phyloP scores from a whole-genome alignment of 176 grass and related monocot species.

The Miscanthus lutarioriparius region DNA sequence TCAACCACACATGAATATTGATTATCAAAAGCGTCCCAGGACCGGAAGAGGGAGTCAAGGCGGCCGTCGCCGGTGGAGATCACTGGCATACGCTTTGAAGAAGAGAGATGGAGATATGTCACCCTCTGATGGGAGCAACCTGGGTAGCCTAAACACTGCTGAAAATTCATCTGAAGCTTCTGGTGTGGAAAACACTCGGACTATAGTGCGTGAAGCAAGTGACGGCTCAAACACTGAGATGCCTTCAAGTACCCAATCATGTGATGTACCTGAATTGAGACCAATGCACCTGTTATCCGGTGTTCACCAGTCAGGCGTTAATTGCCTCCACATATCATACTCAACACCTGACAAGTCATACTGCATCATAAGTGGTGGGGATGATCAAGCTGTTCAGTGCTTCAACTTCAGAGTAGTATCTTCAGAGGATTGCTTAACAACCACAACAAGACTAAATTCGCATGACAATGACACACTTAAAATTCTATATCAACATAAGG shows the following conservation, averaged over 20 bases:
- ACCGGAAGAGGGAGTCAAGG: slow-evolving; percentile 95
- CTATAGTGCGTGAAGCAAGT: slow-evolving; percentile 20
- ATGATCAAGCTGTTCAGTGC: slow-evolving; percentile 79
- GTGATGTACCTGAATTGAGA: slow-evolving; percentile 50
- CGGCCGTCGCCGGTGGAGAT: slow-evolving; percentile 70
- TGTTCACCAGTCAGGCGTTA: slow-evolving; percentile 90
- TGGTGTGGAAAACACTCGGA: slow-evolving; percentile 2
- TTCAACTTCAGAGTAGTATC: slow-evolving; percentile 56
- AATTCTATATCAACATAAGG: slow-evolving; percentile 45
- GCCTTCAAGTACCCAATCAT: slow-evolving; percentile 32
- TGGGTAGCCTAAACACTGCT: background rate
- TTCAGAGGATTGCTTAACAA: background rate
- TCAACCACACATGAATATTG: slow-evolving; percentile 63
- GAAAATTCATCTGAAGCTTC: slow-evolving; percentile 27
- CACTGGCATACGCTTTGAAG: slow-evolving; percentile 50
- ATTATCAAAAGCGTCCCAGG: slow-evolving; percentile 73
- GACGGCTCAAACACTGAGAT: background rate
- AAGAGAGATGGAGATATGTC: slow-evolving; percentile 16
- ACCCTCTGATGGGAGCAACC: slow-evolving; percentile 9
- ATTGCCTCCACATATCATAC: slow-evolving; percentile 65
- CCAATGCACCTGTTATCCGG: slow-evolving; percentile 48
- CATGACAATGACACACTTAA: slow-evolving; percentile 32
- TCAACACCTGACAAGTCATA: slow-evolving; percentile 41
- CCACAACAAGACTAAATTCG: background rate
- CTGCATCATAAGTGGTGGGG: slow-evolving; percentile 72